phyloP scores from a whole-genome alignment of 2,329 filamentous ascomycete genomes.

The Dendrostoma leiphaemia region DNA sequence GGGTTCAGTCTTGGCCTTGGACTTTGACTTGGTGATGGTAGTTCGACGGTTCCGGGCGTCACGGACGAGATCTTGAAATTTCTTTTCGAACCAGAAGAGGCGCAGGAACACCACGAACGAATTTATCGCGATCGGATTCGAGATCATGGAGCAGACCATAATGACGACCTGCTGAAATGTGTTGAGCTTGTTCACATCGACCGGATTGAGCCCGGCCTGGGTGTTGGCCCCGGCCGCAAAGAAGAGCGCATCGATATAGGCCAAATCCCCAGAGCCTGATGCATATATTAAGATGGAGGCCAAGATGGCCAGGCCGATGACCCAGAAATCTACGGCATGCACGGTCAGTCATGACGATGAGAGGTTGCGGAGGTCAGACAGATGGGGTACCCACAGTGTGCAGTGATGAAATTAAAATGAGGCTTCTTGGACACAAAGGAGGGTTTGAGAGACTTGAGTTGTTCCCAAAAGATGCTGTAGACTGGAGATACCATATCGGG shows the following conservation, averaged over 20 bases:
- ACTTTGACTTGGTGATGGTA: slow-evolving; percentile 60
- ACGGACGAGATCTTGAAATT: slow-evolving; percentile 79
- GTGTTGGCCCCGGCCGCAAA: slow-evolving; percentile 84
- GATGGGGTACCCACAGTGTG: slow-evolving; percentile 62
- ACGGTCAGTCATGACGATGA: background rate
- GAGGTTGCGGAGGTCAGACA: background rate
- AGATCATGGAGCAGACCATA: slow-evolving; percentile 68
- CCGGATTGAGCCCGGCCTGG: slow-evolving; percentile 88
- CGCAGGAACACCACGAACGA: slow-evolving; percentile 86
- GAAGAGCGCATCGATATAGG: slow-evolving; percentile 86
- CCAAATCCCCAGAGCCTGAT: slow-evolving; percentile 52
- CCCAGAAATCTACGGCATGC: slow-evolving; percentile 64
- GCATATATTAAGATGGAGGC: slow-evolving; percentile 77
- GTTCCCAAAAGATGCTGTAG: slow-evolving; percentile 32
- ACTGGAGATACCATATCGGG: slow-evolving; percentile 17
- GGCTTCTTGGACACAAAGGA: slow-evolving; percentile 59
- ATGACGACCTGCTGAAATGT: slow-evolving; percentile 74
- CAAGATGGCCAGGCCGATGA: slow-evolving; percentile 70
- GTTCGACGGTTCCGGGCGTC: slow-evolving; percentile 68
- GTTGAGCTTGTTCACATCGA: slow-evolving; percentile 64
- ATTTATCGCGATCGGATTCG: slow-evolving; percentile 83
- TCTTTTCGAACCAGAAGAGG: slow-evolving; percentile 97
- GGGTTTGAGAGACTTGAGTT: slow-evolving; percentile 51
- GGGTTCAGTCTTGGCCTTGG: slow-evolving; percentile 45
- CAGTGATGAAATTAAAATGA: slow-evolving; percentile 77